Base-by-base conservation (phyloP, 768 basidiomycete species). In the Fomitopsis serialis region DNA sequence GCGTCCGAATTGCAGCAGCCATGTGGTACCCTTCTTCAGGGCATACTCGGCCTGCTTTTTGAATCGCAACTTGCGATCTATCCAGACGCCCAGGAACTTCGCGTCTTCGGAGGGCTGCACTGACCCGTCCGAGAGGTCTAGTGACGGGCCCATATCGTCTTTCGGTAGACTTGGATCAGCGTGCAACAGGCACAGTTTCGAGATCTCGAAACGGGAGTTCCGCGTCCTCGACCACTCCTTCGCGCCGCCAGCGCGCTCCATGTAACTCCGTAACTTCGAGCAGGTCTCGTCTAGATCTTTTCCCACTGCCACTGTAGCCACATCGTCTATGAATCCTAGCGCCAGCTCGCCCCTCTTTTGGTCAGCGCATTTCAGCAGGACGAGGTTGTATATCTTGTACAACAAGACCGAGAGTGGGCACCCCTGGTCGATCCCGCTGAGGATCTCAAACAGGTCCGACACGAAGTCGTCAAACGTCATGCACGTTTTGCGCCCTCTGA, bases 361-460 rank as follows among this genome's bases (percentile, higher is more conserved):
- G 0, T 55, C 42, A 27, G 50, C 57, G 0, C 53, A 23, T 2
- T 61, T 45, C 0, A 67, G 53, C 0, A 70, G 54, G 43, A 60
- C 53, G 0, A 69, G 8, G 48, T 72, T 73, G 57, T 68, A 71
- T 15, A 71, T 62, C 8, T 65, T 56, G 49, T 68, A 71, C 0
- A 66, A 48, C 0, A 68, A 69, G 2, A 65, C 54, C 73, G 69
- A n/a, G n/a, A n/a, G n/a, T n/a, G n/a, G n/a, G n/a, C n/a, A n/a
- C n/a, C n/a, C n/a, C n/a, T n/a, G n/a, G 2, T 66, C 65, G 0
- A 71, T 65, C 0, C 72, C 65, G 13, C 64, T 65, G 3, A 23
- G 32, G 0, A 69, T 60, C 1, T 40, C 46, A 40, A 67, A 63
- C 0, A 43, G 55, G 0, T 48, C 22, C 0, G 67, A 65, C 0